Base-by-base conservation (phyloP, 345 rosid genomes). In the Xanthoceras sorbifolium region DNA sequence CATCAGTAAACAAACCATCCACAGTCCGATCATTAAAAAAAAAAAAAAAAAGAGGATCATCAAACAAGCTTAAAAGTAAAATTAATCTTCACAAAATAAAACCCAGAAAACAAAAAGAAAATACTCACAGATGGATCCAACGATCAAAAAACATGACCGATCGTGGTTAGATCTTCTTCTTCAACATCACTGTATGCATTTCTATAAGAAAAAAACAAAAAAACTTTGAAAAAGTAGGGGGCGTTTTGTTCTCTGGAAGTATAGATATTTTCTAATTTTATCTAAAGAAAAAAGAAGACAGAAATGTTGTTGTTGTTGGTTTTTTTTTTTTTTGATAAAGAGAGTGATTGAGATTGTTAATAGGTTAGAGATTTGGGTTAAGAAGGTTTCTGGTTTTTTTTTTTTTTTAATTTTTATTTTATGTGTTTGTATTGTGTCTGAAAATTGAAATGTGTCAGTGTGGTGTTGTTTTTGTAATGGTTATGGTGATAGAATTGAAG, bases 71-170 rank as follows among this genome's bases (percentile, higher is more conserved):
- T 28, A 72, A 73, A 70, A 66, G 40, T 40, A 14, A 74, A 36
- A 22, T 42, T 50, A 66, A 20, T 42, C 84, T 18, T 26, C 72
- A 79, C 70, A 71, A 54, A 80, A 76, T 22, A 36, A 8, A 72
- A 74, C 71, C 40, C 11, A 25, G 63, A 81, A 75, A 74, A 32
- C 34, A 71, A 52, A 76, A 69, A 79, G 38, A 61, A 70, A n/a
- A 3, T 72, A 87, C 93, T 84, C 74, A 82, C 88, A 76, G 89
- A 89, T 87, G 86, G 92, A 86, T 83, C 86, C 80, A 77, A 64
- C 40, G 46, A 67, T 60, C 70, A 73, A 84, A 20, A 25, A 81
- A 64, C 34, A 62, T 66, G 82, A 79, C 76, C 86, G 82, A 81
- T 84, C 82, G 63, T 60, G 68, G 67, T 78, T 65, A 72, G 82